Conservation (phyloP, 768 basidiomycete genomes). For the Leucosporidium creatinivorum region DNA sequence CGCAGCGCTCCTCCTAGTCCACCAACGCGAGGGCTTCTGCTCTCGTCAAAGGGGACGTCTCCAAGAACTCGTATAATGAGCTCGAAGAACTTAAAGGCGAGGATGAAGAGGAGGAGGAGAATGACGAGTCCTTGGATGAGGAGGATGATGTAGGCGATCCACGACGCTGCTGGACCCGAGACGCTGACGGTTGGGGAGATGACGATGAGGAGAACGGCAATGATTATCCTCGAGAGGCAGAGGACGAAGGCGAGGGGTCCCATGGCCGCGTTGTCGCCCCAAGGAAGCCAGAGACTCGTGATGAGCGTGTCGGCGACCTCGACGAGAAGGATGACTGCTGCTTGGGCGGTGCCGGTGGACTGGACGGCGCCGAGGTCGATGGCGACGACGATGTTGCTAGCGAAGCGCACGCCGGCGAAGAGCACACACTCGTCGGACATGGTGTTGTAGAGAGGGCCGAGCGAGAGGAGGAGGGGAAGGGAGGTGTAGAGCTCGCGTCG, state of each 20-base stretch:
- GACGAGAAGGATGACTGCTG: conserved; percentile 77
- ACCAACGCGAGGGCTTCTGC: conserved; percentile 67
- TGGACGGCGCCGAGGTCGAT: conserved; percentile 84
- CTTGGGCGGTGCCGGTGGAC: conserved; percentile 80
- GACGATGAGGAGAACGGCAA: conserved; percentile 83
- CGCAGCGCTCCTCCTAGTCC: conserved; percentile 81
- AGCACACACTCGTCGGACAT: conserved; percentile 85
- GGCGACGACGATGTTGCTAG: conserved; percentile 73
- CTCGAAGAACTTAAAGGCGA: conserved; percentile 76
- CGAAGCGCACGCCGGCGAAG: conserved; percentile 73
- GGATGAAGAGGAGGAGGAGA: conserved; percentile 70
- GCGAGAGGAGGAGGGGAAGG: conserved; percentile 76
- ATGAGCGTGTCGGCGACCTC: conserved; percentile 80
- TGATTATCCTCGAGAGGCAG: conserved; percentile 70
- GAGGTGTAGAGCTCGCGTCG: conserved; percentile 91
- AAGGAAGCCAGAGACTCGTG: conserved; percentile 49
- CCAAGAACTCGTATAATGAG: conserved; percentile 70
- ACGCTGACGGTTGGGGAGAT: conserved; percentile 79
- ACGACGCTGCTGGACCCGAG: conserved; percentile 68
- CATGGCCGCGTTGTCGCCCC: conserved; percentile 96
- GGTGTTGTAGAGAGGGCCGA: conserved; percentile 91
- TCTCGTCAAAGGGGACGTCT: conserved; percentile 73
- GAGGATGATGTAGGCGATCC: conserved; percentile 90
- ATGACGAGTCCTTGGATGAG: conserved; percentile 72
- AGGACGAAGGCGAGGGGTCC: conserved; percentile 89